Base-by-base conservation (phyloP, 352 stramenopile genomes). In the Pythium scleroteichum region DNA sequence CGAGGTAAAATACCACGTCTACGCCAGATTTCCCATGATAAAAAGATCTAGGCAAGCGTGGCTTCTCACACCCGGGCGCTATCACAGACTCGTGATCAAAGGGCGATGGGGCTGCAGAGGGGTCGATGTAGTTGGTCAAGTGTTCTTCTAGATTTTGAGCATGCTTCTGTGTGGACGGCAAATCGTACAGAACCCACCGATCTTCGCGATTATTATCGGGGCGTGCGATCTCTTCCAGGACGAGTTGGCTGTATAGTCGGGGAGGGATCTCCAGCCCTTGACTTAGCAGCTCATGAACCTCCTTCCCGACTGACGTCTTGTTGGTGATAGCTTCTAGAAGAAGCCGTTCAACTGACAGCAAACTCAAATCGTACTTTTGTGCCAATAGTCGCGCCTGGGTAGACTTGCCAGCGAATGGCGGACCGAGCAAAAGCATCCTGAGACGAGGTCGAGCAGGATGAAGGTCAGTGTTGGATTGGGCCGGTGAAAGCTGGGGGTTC, bases 1-100 rank as follows among this genome's bases (percentile, higher is more conserved):
- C 56, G 16, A 92, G 67, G 49, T 85, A 74, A 35, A 94, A 91
- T 24, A 87, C 85, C 10, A 92, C 49, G 56, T 92, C 83, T 6
- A 92, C 48, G 1, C 85, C 82, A 7, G 85, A 90, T 53, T 86
- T 90, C 33, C 75, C 79, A 26, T 84, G 61, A 4, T 91, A 63
- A 62, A 84, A 87, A 8, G 52, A 75, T 27, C 64, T 46, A 4
- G 82, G 73, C 1, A 87, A 49, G 1, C 12, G 35, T 6, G 78
- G 70, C 33, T 76, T 80, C 2, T 41, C 53, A 27, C 59, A 65
- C 6, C 78, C 71, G 0, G 72, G 76, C 7, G 78, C 83, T 24
- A 94, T 62, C 3, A 57, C 10, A 29, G 81, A 91, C 64, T 73
- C 80, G 63, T 78, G 72, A 38, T 90, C 79, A 51, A 75, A 79